Evolutionary conservation across 1,284 basidiomycete genomes (phyloP).

Genomic region (Ustilago nuda): DNA sequence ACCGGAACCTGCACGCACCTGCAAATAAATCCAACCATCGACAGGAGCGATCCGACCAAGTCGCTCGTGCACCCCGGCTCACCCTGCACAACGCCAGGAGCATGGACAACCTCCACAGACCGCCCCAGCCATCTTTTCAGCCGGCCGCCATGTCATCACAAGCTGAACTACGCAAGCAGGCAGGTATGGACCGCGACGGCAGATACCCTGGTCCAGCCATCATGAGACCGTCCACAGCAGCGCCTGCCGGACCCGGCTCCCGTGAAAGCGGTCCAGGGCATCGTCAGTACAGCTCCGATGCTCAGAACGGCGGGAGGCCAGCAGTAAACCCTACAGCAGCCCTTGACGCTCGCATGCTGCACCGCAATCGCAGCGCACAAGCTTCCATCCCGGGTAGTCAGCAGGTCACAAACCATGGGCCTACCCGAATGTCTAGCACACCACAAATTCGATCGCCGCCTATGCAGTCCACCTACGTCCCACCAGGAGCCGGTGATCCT

Average conservation of each 20-base stretch:
- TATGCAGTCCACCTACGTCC: constrained; percentile 7
- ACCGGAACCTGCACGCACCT: constrained; percentile 19
- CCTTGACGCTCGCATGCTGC: constrained; percentile 37
- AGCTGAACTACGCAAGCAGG: constrained; percentile 38
- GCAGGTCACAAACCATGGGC: constrained; percentile 26
- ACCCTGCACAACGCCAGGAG: constrained; percentile 50
- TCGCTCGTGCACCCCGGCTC: constrained; percentile 14
- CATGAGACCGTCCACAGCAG: constrained; percentile 46
- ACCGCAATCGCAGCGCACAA: constrained; percentile 49
- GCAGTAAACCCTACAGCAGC: neutral
- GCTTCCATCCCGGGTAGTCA: constrained; percentile 39
- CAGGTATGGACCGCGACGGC: constrained; percentile 44
- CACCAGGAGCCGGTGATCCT: constrained; percentile 24
- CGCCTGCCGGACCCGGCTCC: constrained; percentile 28
- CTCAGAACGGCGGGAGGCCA: constrained; percentile 15
- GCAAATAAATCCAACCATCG: constrained; percentile 21
- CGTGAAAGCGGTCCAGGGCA: constrained; percentile 27
- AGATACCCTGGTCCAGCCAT: constrained; percentile 44
- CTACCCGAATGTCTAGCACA: constrained; percentile 38
- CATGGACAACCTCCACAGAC: constrained; percentile 52
- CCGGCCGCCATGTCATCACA: constrained; percentile 25
- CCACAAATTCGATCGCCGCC: constrained; percentile 48
- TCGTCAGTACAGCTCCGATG: constrained; percentile 51
- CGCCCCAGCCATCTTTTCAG: constrained; percentile 20
- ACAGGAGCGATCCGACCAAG: constrained; percentile 38